Evolutionary conservation across 2,329 filamentous ascomycete genomes (phyloP), one percentile per base, ranked within the genome.

Genomic region (Ramularia collo-cygni): DNA sequence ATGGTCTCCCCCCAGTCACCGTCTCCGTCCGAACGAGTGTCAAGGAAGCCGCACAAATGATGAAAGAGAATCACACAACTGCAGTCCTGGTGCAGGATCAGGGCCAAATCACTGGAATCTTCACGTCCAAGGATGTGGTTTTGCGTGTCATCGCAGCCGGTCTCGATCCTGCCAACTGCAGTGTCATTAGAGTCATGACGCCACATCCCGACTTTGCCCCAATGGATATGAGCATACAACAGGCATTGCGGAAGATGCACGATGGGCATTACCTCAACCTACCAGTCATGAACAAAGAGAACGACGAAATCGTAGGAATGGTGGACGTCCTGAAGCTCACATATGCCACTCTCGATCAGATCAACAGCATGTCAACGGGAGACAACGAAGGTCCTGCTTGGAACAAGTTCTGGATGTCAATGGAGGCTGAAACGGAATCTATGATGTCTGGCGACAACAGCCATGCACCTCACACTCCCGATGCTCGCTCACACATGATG

Each of bases 381-480:
- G 90, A 95, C 60, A 87, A 79, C 54, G 92, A 98, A 66, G 92
- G 92, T 0, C 92, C 92, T 4, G 92, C 92, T 5, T 98, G 92
- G 92, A 96, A 95, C 71, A 98, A 96, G 66, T 98, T 98, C 70
- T 98, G 92, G 92, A 74, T 96, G 52, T 96, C 92, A 1, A 81
- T 98, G 55, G 79, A 96, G 63, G 80, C 93, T 55, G 90, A 95
- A 63, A 90, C 89, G 10, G 92, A 96, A 65, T 98, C 92, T 2
- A 83, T 95, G 75, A 81, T 96, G 64, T 98, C 92, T 44, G 92
- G 89, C 44, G 85, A 83, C 35, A 32, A 37, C 13, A 81, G 82
- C 57, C 82, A 85, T 54, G 70, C 55, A 61, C 79, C 71, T 56
- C 79, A 74, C 37, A 79, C 82, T 42, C 70, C 81, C 34, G 77